phyloP scores from a whole-genome alignment of 1,284 basidiomycete genomes.

The Lentinula novae-zelandiae region DNA sequence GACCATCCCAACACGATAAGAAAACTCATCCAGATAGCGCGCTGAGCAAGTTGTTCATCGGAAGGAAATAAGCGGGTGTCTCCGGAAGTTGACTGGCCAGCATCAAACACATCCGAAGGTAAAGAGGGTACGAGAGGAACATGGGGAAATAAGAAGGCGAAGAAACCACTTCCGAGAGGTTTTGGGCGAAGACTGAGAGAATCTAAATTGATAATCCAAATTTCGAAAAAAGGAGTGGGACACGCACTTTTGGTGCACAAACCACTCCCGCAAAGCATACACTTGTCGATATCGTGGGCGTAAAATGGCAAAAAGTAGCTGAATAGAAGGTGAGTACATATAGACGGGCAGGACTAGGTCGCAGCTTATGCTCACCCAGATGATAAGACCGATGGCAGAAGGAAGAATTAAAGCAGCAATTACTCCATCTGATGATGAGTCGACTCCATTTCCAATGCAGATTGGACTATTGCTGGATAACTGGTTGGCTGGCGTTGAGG shows the following conservation, averaged over 20 bases:
- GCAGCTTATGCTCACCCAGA: constrained; percentile 52
- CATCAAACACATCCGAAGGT: constrained; percentile 50
- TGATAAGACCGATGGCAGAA: constrained; percentile 50
- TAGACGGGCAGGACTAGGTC: constrained; percentile 8
- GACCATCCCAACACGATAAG: constrained; percentile 63
- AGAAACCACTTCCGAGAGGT: constrained; percentile 51
- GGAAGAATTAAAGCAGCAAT: constrained; percentile 55
- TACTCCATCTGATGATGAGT: constrained; percentile 61
- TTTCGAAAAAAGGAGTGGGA: neutral
- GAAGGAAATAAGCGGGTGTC: constrained; percentile 63
- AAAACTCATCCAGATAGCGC: constrained; percentile 62
- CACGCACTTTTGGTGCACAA: constrained; percentile 63
- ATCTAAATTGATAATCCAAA: neutral
- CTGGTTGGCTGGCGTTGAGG: constrained; percentile 24
- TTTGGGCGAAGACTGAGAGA: constrained; percentile 55
- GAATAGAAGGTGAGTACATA: constrained; percentile 8
- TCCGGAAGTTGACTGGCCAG: constrained; percentile 41
- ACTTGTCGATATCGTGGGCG: constrained; percentile 67
- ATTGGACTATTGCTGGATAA: constrained; percentile 27
- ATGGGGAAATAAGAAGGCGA: constrained; percentile 66
- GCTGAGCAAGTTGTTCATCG: constrained; percentile 68
- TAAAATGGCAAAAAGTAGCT: constrained; percentile 65
- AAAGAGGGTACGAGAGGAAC: constrained; percentile 63
- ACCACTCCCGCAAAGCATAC: constrained; percentile 72
- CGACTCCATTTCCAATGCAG: constrained; percentile 63